Evolutionary conservation across 257 asterid genomes (phyloP), one percentile per base, ranked within the genome.

Genomic region (Rehmannia glutinosa): DNA sequence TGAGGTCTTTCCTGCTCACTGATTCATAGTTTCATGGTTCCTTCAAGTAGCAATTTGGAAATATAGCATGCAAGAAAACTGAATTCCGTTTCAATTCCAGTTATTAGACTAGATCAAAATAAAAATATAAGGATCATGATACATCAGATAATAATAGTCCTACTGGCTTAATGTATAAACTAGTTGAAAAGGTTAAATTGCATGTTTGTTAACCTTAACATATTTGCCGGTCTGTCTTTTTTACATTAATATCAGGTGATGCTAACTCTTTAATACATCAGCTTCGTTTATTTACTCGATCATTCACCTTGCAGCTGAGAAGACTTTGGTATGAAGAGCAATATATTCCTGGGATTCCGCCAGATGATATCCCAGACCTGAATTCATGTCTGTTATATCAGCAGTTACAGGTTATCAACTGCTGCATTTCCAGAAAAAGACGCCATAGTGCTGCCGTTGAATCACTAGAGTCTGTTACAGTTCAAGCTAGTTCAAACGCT

Each of bases 401-500:
- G 81, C 99, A 91, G 78, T 79, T 91, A 66, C 99, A 94, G 85
- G 96, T 94, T 84, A 88, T 94, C 74, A 94, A 94, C 84, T 75
- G 97, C 75, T 94, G 99, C 81, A 80, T 94, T 77, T 91, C 97
- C 80, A 83, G 99, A 75, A 88, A 94, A 81, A 81, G 70, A 43
- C 96, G 96, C n/a, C 83, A 77, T 16, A 28, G 73, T 80, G 86
- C 84, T 67, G 97, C 97, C 62, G 71, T 86, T 66, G 96, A 91
- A 77, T 78, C 92, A 17, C 83, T 94, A 70, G 96, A 94, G 62
- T 81, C 84, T 63, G 80, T 84, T 70, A 50, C 74, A 68, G 68
- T 68, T 64, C 87, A 77, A 83, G 83, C 88, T 60, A 70, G 72
- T 74, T 76, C 80, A 73, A 75, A 71, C 66, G 57, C 60, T 15